Evolutionary conservation across 2,329 filamentous ascomycete species (phyloP).

Genomic region (Colletotrichum cordylinicola): DNA sequence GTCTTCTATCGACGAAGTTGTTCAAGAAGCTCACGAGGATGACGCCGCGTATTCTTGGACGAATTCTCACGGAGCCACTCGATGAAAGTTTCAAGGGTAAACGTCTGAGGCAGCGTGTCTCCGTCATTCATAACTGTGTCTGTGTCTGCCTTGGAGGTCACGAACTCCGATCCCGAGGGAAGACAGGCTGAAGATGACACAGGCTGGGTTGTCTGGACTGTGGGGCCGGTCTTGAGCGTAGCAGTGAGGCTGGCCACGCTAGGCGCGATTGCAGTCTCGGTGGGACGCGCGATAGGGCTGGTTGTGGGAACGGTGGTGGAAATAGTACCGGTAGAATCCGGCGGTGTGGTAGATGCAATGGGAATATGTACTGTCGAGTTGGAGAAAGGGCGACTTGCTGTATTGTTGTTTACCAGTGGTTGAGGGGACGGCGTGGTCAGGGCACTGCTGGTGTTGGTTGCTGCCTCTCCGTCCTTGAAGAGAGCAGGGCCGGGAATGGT

Average conservation of each 20-base stretch:
- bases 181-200: neutral
- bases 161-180: rapidly evolving
- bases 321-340: rapidly evolving
- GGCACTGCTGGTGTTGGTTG: neutral
- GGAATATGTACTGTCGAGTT: neutral
- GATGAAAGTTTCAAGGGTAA: neutral
- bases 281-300: neutral
- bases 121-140: rapidly evolving
- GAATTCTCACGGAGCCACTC: neutral
- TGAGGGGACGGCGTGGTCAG: neutral
- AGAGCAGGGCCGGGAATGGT: neutral
- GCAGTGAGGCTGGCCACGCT: neutral
- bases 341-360: neutral
- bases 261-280: neutral
- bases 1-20: neutral
- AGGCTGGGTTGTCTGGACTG: neutral
- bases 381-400: neutral
- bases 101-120: neutral
- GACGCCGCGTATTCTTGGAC: neutral
- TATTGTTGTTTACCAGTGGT: rapidly evolving
- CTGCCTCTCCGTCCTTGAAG: neutral
- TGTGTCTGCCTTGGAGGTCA: neutral
- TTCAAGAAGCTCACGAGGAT: neutral
- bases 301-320: rapidly evolving
- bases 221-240: rapidly evolving